Conservation (phyloP, 1,284 basidiomycete species). For the Exobasidium rhododendri region DNA sequence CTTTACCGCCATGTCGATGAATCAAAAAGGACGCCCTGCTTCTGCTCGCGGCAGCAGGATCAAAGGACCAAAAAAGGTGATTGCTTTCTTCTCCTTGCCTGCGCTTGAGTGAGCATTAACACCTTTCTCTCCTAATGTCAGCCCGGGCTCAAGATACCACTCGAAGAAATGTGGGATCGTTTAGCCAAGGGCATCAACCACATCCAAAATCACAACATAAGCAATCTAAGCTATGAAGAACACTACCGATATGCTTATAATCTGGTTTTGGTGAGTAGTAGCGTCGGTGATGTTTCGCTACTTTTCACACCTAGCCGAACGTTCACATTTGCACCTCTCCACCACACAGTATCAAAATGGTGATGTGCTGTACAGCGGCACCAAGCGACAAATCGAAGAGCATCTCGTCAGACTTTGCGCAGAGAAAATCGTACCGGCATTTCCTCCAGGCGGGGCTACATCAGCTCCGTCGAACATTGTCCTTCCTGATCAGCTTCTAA, state of each 20-base stretch:
- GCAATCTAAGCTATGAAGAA: constrained; percentile 91
- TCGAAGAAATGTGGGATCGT: constrained; percentile 63
- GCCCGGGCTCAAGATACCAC: constrained; percentile 42
- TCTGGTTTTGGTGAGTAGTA: constrained; percentile 37
- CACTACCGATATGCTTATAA: constrained; percentile 64
- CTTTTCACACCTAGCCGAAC: not conserved
- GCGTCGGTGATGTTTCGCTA: not conserved
- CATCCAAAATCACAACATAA: constrained; percentile 92
- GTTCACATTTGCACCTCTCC: not conserved
- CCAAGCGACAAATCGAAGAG: constrained; percentile 72
- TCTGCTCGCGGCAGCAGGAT: not conserved
- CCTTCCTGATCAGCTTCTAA: constrained; percentile 59
- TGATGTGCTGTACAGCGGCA: constrained; percentile 81
- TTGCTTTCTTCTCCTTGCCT: too few relatives aligned
- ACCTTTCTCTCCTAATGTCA: too few relatives aligned
- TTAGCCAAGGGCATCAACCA: constrained; percentile 81
- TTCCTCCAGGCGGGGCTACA: constrained; percentile 63
- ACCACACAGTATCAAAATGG: constrained; percentile 66
- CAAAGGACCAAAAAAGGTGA: constrained; percentile 9
- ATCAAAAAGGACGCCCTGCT: not conserved
- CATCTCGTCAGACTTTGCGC: constrained; percentile 79
- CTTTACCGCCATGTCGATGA: constrained; percentile 7
- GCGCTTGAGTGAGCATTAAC: not conserved
- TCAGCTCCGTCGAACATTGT: constrained; percentile 31
- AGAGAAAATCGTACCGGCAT: constrained; percentile 75